Conservation (phyloP, 2,329 filamentous ascomycete genomes). For the Teratosphaeria epicoccoides region DNA sequence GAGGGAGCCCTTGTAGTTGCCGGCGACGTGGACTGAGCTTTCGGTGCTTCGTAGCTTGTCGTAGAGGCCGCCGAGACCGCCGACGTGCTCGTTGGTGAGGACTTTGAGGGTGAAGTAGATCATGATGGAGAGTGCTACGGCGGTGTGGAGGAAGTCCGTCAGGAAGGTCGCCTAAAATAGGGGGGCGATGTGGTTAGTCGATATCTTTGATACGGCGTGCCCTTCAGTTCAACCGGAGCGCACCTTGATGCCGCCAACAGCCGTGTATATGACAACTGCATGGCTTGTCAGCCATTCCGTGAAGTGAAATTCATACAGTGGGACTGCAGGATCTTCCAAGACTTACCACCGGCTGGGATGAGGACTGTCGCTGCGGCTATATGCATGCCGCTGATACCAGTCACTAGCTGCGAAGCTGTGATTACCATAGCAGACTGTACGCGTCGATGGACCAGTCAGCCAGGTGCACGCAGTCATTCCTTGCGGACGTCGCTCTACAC, state of each 20-base stretch:
- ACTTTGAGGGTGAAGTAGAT: neutral
- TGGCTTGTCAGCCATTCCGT: neutral
- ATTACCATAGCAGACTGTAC: constrained; percentile 1
- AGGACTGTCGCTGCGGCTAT: neutral
- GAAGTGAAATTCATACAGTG: too few relatives aligned
- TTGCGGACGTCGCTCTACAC: too few relatives aligned
- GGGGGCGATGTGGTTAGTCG: too few relatives aligned
- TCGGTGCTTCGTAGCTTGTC: neutral
- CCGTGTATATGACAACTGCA: neutral
- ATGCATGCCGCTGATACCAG: neutral
- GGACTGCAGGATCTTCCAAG: too few relatives aligned
- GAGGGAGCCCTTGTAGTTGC: neutral
- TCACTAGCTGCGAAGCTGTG: neutral
- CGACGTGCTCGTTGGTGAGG: neutral
- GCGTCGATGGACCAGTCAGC: too few relatives aligned
- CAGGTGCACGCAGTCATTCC: too few relatives aligned
- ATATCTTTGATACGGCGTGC: too few relatives aligned
- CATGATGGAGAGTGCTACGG: neutral
- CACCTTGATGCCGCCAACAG: neutral
- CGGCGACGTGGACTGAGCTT: neutral
- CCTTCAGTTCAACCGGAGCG: too few relatives aligned
- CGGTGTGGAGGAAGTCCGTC: neutral
- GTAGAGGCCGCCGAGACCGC: neutral
- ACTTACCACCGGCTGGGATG: neutral
- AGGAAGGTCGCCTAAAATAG: neutral